Percentiles rank a stretch among this genome's conserved stretches.
Evolutionary conservation across 176 grass and related monocot genomes (phyloP).

Genomic region (Juncus effusus): DNA sequence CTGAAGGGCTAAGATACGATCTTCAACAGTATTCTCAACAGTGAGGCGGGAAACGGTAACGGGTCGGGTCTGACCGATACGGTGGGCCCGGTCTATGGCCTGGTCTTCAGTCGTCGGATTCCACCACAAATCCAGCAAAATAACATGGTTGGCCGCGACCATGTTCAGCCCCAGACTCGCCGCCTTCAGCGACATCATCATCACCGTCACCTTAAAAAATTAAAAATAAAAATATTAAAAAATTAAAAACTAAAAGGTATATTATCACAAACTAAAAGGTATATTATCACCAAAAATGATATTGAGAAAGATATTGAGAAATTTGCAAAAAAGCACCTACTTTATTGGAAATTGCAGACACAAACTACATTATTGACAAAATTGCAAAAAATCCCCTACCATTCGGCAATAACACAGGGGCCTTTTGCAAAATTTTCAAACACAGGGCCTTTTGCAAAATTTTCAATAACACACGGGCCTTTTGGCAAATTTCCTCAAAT

Average conservation of each 20-base stretch:
- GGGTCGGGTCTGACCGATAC: slow-evolving; percentile 89
- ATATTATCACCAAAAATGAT: background rate
- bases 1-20: slow-evolving; percentile 95
- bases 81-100: slow-evolving; percentile 94
- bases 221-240: slow-evolving; percentile 8
- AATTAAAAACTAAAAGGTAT: slow-evolving; percentile 4
- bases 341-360: background rate
- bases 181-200: slow-evolving; percentile 96
- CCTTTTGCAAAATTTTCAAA: too few species aligned
- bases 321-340: background rate
- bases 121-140: slow-evolving; percentile 70
- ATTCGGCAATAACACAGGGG: too few species aligned
- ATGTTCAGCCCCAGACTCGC: slow-evolving; percentile 40
- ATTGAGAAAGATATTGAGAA: background rate
- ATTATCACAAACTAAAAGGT: background rate
- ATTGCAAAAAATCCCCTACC: background rate
- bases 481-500: too few species aligned
- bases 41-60: slow-evolving; percentile 91
- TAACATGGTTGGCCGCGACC: slow-evolving; percentile 40
- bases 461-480: background rate
- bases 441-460: too few species aligned
- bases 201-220: slow-evolving; percentile 69
- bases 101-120: slow-evolving; percentile 99
- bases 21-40: slow-evolving; percentile 84
- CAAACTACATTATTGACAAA: background rate